Evolutionary conservation across 2,329 filamentous ascomycete species (phyloP).

Genomic region (Hypomyces perniciosus): DNA sequence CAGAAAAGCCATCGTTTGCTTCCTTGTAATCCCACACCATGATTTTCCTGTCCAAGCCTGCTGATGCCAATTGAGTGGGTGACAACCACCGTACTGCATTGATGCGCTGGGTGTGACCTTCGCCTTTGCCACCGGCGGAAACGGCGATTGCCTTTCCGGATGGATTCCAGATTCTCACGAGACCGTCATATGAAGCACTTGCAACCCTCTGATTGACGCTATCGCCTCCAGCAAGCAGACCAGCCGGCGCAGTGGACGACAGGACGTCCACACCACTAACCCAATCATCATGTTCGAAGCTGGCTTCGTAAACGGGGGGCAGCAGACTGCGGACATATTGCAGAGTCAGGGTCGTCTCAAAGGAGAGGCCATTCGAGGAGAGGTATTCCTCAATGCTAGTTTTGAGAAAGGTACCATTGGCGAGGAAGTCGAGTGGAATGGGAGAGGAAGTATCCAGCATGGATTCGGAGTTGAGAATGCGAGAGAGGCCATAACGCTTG

Average conservation of each 20-base stretch:
- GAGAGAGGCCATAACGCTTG: conserved; percentile 63
- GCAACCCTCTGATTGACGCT: conserved; percentile 54
- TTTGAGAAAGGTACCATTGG: conserved; percentile 87
- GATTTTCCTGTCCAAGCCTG: conserved; percentile 77
- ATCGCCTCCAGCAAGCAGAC: conserved; percentile 34
- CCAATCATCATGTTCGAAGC: conserved; percentile 98
- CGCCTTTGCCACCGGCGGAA: conserved; percentile 58
- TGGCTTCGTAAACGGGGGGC: conserved; percentile 81
- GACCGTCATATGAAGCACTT: conserved; percentile 90
- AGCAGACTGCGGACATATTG: conserved; percentile 92
- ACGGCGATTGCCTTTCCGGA: conserved; percentile 80
- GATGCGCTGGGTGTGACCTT: conserved; percentile 70
- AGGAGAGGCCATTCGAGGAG: conserved; percentile 75
- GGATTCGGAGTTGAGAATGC: conserved; percentile 65
- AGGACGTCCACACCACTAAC: conserved; percentile 81
- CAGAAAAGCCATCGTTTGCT: conserved; percentile 51
- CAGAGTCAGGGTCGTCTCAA: conserved; percentile 78
- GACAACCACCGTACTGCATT: conserved; percentile 83
- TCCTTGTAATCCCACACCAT: conserved; percentile 86
- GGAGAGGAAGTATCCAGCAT: conserved; percentile 61
- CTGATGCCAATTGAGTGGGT: conserved; percentile 70
- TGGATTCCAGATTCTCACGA: conserved; percentile 83
- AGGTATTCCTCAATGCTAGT: conserved; percentile 90
- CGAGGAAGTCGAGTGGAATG: conserved; percentile 87
- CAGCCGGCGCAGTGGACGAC: conserved; percentile 58